These are phyloP conservation scores for Discostella stelligera DNA, from an alignment of 352 stramenopile genomes.

Conservation along the genomic window DNA sequence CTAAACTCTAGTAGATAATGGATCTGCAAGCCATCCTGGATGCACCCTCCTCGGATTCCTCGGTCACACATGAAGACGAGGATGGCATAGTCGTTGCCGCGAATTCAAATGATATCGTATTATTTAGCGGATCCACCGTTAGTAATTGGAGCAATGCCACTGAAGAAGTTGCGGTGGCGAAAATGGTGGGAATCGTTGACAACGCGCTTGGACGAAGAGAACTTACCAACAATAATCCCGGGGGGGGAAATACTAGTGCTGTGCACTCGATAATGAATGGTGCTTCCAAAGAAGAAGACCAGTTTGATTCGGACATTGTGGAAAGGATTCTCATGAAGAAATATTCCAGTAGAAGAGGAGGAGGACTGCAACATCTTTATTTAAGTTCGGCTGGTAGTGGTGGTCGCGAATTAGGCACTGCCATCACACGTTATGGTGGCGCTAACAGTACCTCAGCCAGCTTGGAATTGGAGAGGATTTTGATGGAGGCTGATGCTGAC, in stretches of 20 bases:
- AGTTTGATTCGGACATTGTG: slow-evolving; percentile 21
- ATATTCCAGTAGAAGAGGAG: neutral
- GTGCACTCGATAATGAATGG: slow-evolving; percentile 3
- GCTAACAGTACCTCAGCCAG: slow-evolving; percentile 5
- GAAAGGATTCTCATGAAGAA: slow-evolving; percentile 14
- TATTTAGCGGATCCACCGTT: neutral
- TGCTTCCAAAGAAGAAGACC: neutral
- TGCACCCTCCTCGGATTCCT: slow-evolving; percentile 30
- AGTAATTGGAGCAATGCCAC: slow-evolving; percentile 25
- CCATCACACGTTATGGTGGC: neutral
- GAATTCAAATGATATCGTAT: neutral
- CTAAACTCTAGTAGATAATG: too few species aligned
- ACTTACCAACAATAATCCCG: neutral
- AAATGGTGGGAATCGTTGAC: too few species aligned
- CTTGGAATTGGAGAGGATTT: slow-evolving; percentile 45
- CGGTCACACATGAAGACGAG: slow-evolving; percentile 1
- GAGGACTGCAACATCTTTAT: neutral
- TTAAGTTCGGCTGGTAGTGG: neutral
- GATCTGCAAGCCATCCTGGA: slow-evolving; percentile 71
- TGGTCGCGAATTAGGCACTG: neutral
- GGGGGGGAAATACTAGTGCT: neutral
- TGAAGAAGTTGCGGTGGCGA: neutral
- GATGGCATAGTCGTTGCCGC: neutral
- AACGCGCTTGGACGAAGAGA: neutral
- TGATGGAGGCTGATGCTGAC: slow-evolving; percentile 25